Percentiles rank a stretch among this genome's conserved stretches.
phyloP scores from a whole-genome alignment of 2,329 filamentous ascomycete species.

The Cryphonectria carpinicola region DNA sequence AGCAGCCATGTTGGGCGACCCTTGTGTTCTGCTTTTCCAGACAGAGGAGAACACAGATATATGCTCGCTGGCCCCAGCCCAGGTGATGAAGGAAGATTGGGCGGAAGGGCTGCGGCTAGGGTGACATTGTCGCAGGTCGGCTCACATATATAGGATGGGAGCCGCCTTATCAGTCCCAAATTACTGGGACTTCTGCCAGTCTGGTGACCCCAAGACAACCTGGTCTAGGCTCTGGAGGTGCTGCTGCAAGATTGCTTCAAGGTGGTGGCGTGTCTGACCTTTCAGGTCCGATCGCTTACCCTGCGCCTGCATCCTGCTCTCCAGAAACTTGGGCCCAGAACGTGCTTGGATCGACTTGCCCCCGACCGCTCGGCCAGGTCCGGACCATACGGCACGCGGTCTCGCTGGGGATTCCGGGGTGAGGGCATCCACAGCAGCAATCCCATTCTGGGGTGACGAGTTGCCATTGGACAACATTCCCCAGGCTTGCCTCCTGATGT shows the following conservation, averaged over 20 bases:
- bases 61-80: not conserved
- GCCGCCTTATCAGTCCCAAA: conserved; percentile 11
- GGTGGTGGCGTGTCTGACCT: not conserved
- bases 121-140: conserved; percentile 2
- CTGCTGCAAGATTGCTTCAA: conserved; percentile 10
- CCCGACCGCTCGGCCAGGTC: conserved; percentile 3
- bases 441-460: conserved; percentile 5
- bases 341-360: not conserved
- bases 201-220: conserved; percentile 5
- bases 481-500: conserved; percentile 5
- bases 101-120: not conserved
- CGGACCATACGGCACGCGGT: not conserved
- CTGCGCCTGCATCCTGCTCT: not conserved
- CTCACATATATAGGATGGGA: conserved; percentile 21
- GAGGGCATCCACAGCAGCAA: not conserved
- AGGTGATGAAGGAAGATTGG: not conserved
- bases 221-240: conserved; percentile 20
- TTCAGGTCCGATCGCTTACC: not conserved
- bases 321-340: not conserved
- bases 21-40: not conserved
- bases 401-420: conserved; percentile 9
- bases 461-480: conserved; percentile 6
- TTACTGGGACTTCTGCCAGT: not conserved
- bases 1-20: conserved; percentile 28
- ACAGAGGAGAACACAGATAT: not conserved